These are phyloP conservation scores for Starmerella asiatica DNA, from an alignment of 805 yeast genomes.

Conservation along the genomic window DNA sequence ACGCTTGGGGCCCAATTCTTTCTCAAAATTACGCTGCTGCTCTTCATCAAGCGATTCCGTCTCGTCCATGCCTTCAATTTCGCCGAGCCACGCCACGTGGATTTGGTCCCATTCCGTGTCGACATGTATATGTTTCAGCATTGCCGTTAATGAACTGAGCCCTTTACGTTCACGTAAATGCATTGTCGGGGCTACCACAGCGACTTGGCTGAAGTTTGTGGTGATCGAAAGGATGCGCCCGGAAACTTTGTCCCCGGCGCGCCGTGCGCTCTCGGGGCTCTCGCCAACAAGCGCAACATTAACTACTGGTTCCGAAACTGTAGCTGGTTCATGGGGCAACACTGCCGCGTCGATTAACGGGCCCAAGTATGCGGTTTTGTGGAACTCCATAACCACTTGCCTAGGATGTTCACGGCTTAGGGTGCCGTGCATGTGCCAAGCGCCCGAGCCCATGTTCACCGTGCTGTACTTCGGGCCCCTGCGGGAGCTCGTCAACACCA, in stretches of 20 bases:
- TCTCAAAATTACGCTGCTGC: slow-evolving; percentile 39
- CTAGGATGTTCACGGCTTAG: no score
- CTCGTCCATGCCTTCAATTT: slow-evolving; percentile 33
- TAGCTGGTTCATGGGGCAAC: slow-evolving; percentile 8
- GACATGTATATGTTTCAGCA: slow-evolving; percentile 43
- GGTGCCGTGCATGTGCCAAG: no score
- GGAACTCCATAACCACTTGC: slow-evolving; percentile 13
- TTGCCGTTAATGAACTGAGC: slow-evolving; percentile 69
- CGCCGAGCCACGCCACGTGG: slow-evolving; percentile 93
- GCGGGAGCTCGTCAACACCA: slow-evolving; percentile 15
- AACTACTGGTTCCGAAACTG: neutral
- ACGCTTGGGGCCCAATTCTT: slow-evolving; percentile 27
- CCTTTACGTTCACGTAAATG: slow-evolving; percentile 46
- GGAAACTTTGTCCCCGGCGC: slow-evolving; percentile 27
- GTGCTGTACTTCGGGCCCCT: slow-evolving; percentile 23
- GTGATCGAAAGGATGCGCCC: slow-evolving; percentile 59
- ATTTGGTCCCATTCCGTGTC: slow-evolving; percentile 72
- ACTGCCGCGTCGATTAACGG: slow-evolving; percentile 19
- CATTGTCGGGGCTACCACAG: slow-evolving; percentile 29
- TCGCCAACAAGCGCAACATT: slow-evolving; percentile 11
- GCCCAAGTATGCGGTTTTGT: slow-evolving; percentile 21
- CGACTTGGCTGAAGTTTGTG: slow-evolving; percentile 54
- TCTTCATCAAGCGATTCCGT: slow-evolving; percentile 34
- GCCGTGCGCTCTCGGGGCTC: slow-evolving; percentile 16
- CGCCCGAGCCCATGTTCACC: neutral